Percentiles rank a stretch among this genome's conserved stretches.
phyloP scores from a whole-genome alignment of 495 filamentous ascomycete genomes.

The Aspergillus cavernicola region DNA sequence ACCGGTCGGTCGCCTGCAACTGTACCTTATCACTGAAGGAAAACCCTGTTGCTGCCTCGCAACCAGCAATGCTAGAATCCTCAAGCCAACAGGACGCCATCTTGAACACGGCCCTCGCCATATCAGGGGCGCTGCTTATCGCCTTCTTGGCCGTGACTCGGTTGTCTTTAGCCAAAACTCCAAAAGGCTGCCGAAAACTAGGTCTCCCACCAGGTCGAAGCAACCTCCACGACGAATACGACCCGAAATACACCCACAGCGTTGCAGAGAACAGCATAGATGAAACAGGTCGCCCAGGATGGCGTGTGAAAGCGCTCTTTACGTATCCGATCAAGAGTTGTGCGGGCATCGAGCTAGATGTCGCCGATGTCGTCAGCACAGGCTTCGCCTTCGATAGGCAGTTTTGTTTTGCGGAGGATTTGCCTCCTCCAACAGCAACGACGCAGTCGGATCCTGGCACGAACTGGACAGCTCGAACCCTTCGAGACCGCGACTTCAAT shows the following conservation, averaged over 20 bases:
- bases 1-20: background rate
- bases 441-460: conserved; percentile 16
- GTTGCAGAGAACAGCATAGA: conserved; percentile 15
- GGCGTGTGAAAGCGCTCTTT: conserved; percentile 74
- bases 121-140: background rate
- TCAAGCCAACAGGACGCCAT: background rate
- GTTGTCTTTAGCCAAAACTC: background rate
- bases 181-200: conserved; percentile 33
- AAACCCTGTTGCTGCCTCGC: no score
- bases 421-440: conserved; percentile 34
- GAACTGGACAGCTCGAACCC: conserved; percentile 72
- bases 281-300: conserved; percentile 27
- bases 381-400: conserved; percentile 82
- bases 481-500: conserved; percentile 64
- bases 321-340: conserved; percentile 91
- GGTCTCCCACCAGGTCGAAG: conserved; percentile 27
- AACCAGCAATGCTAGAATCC: conserved; percentile 1
- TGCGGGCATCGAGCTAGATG: conserved; percentile 67
- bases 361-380: conserved; percentile 60
- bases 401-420: conserved; percentile 74
- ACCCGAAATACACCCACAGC: conserved; percentile 30
- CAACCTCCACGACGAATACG: conserved; percentile 39
- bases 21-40: background rate
- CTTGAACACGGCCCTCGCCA: conserved; percentile 1
- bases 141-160: background rate